Conservation (phyloP, 257 asterid genomes). For the Solanum raphanifolium region DNA sequence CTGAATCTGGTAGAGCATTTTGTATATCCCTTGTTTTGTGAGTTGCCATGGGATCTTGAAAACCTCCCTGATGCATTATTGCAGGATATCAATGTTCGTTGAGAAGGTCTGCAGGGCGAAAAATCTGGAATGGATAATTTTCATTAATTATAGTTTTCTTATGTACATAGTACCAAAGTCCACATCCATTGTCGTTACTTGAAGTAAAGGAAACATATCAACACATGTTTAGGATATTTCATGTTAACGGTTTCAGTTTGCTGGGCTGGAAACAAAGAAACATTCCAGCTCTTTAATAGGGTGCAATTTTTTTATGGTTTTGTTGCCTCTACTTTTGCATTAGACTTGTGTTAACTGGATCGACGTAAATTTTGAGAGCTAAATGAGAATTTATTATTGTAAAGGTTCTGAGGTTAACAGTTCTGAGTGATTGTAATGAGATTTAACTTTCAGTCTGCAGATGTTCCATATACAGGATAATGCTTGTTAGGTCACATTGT, state of each 20-base stretch:
- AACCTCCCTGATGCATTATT: background rate
- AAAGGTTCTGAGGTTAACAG: background rate
- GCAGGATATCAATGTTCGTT: background rate
- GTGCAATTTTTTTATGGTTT: background rate
- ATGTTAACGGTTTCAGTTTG: background rate
- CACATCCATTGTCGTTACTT: too few relatives aligned
- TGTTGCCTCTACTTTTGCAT: background rate
- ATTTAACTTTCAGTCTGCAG: background rate
- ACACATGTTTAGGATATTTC: background rate
- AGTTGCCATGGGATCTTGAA: background rate
- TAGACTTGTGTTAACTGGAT: background rate
- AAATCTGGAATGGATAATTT: background rate
- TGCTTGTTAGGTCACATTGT: background rate
- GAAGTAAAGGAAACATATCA: background rate
- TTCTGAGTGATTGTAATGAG: background rate
- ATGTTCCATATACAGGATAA: background rate
- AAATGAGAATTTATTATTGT: background rate
- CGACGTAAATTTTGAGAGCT: background rate
- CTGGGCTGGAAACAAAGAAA: background rate
- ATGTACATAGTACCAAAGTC: background rate
- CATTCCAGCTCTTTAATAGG: background rate
- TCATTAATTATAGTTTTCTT: background rate
- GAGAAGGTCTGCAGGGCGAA: background rate
- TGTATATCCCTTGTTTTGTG: background rate
- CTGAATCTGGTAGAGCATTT: background rate